A percentile compares a stretch with the other conserved stretches of the same genome.
Conservation (phyloP, 169 alveolate species). For the Plasmodium knowlesi region DNA sequence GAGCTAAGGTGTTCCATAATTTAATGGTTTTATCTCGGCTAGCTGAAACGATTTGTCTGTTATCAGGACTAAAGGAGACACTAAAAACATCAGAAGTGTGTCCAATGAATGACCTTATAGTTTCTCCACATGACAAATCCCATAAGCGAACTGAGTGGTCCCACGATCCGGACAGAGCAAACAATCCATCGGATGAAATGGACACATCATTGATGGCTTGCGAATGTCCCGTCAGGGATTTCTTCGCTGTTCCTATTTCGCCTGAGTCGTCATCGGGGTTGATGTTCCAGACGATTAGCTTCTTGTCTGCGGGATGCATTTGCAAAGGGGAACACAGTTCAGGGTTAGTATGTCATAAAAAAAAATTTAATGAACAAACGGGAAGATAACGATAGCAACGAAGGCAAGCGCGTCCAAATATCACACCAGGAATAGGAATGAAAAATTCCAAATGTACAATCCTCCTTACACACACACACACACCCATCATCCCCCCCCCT, state of each 20-base stretch:
- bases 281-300: constrained; percentile 88
- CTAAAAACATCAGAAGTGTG: constrained; percentile 95
- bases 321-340: background rate
- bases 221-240: constrained; percentile 92
- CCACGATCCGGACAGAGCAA: constrained; percentile 96
- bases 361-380: background rate
- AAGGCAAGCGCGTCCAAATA: background rate
- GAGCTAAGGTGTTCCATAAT: constrained; percentile 98
- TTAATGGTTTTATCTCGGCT: constrained; percentile 97
- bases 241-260: constrained; percentile 87
- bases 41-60: constrained; percentile 99
- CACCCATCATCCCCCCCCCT: background rate
- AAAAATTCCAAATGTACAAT: background rate
- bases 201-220: constrained; percentile 94
- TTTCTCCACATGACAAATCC: constrained; percentile 93
- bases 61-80: constrained; percentile 98
- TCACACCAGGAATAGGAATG: background rate
- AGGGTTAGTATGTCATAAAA: background rate
- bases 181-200: constrained; percentile 94
- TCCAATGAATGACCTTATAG: constrained; percentile 94
- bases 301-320: constrained; percentile 79
- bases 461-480: too few relatives aligned
- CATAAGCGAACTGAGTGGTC: constrained; percentile 93
- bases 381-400: background rate
- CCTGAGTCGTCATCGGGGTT: constrained; percentile 85